Evolutionary conservation across 208 protist species (phyloP).

Genomic region (Trypanosoma platydactyli): DNA sequence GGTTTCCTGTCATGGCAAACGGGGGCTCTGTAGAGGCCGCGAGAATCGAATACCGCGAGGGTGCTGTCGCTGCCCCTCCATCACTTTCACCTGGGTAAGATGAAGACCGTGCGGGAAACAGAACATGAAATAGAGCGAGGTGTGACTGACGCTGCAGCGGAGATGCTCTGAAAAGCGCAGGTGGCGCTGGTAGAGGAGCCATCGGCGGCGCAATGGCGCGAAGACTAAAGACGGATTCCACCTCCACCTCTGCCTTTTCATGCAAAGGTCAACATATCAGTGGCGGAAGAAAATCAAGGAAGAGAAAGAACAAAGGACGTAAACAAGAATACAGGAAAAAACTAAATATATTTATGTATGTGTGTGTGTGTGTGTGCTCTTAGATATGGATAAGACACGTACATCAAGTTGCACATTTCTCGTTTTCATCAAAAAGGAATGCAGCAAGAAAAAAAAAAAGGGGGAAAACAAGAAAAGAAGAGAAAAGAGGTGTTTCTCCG

Average conservation of each 20-base stretch:
- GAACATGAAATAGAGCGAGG: conserved; percentile 5
- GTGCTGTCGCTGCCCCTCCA: not conserved
- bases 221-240: too few relatives aligned
- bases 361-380: not conserved
- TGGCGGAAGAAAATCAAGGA: not conserved
- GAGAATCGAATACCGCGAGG: conserved; percentile 1
- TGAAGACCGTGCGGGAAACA: not conserved
- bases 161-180: not conserved
- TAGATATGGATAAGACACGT: not conserved
- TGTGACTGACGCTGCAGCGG: not conserved
- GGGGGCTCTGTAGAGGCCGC: conserved; percentile 5
- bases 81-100: not conserved
- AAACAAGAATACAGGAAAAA: too few relatives aligned
- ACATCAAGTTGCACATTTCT: too few relatives aligned
- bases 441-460: not conserved
- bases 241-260: too few relatives aligned
- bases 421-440: not conserved
- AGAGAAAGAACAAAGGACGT: not conserved
- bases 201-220: too few relatives aligned
- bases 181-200: too few relatives aligned
- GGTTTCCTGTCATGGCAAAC: not conserved
- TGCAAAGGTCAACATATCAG: too few relatives aligned
- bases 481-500: not conserved
- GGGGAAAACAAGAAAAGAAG: not conserved
- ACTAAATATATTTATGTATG: too few relatives aligned